Percentiles rank a stretch among this genome's conserved stretches.
Evolutionary conservation across 371 early-diverging fungal species (phyloP).

Genomic region (Furculomyces boomerangus): DNA sequence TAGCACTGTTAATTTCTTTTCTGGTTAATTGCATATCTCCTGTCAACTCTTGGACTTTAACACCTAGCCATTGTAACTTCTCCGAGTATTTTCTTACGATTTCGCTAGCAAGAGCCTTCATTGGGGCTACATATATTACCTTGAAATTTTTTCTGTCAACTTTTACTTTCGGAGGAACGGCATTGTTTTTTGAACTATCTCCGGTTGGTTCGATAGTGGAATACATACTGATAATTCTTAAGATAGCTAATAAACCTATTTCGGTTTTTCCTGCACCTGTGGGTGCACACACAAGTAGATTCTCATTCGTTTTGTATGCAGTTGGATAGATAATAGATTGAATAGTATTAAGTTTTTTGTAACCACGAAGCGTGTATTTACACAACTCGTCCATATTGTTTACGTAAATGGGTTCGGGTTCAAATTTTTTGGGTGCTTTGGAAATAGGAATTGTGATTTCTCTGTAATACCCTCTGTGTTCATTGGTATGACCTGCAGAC

Average conservation of each 20-base stretch:
- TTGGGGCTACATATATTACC: slow-evolving; percentile 98
- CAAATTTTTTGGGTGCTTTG: slow-evolving; percentile 32
- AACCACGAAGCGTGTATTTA: slow-evolving; percentile 66
- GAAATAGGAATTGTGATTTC: slow-evolving; percentile 63
- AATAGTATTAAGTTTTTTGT: slow-evolving; percentile 75
- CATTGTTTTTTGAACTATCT: background rate
- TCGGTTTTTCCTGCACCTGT: slow-evolving; percentile 99
- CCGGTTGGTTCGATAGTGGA: background rate
- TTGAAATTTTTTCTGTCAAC: slow-evolving; percentile 71
- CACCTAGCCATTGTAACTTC: slow-evolving; percentile 65
- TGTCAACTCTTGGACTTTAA: slow-evolving; percentile 82
- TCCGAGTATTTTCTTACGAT: slow-evolving; percentile 79
- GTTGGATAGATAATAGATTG: slow-evolving; percentile 89
- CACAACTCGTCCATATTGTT: slow-evolving; percentile 51
- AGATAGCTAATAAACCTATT: slow-evolving; percentile 85
- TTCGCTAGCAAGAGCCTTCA: slow-evolving; percentile 99
- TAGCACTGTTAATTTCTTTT: slow-evolving; percentile 73
- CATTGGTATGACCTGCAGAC: slow-evolving; percentile 46
- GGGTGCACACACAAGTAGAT: slow-evolving; percentile 98
- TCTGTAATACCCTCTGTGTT: slow-evolving; percentile 48
- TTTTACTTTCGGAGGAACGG: slow-evolving; percentile 21
- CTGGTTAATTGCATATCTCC: slow-evolving; percentile 96
- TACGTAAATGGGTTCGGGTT: slow-evolving; percentile 37
- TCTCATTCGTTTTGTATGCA: slow-evolving; percentile 86
- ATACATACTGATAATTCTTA: slow-evolving; percentile 28